Percentiles rank a stretch among this genome's conserved stretches.
These are phyloP conservation scores for Xylaria castorea DNA, from an alignment of 495 filamentous ascomycete genomes.

Conservation along the genomic window DNA sequence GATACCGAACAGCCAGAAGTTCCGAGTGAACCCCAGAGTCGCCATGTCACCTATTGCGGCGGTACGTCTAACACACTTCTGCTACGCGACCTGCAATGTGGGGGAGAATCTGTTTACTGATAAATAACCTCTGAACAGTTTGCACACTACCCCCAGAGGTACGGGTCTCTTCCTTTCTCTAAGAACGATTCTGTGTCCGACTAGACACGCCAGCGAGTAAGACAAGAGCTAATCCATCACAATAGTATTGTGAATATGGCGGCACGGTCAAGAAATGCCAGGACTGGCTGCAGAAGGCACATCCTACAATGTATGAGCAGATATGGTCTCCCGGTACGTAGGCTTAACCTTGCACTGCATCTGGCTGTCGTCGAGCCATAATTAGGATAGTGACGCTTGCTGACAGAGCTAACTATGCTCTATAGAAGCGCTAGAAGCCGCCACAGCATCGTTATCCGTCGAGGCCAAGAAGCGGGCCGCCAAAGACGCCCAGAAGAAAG, in stretches of 20 bases:
- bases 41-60: slow-evolving; percentile 80
- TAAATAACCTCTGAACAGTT: slow-evolving; percentile 60
- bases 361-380: slow-evolving; percentile 1
- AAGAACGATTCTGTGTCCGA: not conserved
- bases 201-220: slow-evolving; percentile 5
- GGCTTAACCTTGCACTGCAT: not conserved
- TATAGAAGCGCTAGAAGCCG: slow-evolving; percentile 80
- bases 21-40: slow-evolving; percentile 63
- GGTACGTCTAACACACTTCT: slow-evolving; percentile 58
- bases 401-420: slow-evolving; percentile 28
- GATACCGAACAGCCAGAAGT: slow-evolving; percentile 47
- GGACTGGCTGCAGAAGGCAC: slow-evolving; percentile 84
- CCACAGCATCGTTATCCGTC: slow-evolving; percentile 81
- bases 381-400: not conserved
- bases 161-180: slow-evolving; percentile 35
- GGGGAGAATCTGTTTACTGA: slow-evolving; percentile 9
- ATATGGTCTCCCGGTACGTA: slow-evolving; percentile 83
- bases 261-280: slow-evolving; percentile 98
- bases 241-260: slow-evolving; percentile 97
- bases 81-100: not conserved
- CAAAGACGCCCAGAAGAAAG: slow-evolving; percentile 93
- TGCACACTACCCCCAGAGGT: slow-evolving; percentile 95
- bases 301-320: slow-evolving; percentile 73
- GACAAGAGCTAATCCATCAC: slow-evolving; percentile 31
- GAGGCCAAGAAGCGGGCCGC: slow-evolving; percentile 90